Base-by-base conservation (phyloP, 495 filamentous ascomycete genomes). In the Aspergillus ostianus region DNA sequence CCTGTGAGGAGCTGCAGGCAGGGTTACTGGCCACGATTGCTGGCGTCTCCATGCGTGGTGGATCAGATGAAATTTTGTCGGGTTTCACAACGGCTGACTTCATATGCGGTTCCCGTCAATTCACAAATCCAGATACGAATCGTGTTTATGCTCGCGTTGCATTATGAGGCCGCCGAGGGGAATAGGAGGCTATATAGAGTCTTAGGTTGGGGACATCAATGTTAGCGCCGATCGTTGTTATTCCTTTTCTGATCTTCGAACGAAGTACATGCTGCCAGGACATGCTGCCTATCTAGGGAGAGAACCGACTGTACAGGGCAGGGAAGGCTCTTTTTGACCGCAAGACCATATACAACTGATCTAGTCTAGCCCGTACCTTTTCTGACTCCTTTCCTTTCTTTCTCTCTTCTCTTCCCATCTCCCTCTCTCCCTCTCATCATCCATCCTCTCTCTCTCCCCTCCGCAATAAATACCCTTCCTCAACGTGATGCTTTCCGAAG, bases 71-170 rank as follows among this genome's bases (percentile, higher is more conserved):
- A 68, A 70, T 67, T 41, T 41, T 57, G 59, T 66, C 58, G 67
- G 72, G 75, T 78, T 74, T 70, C 75, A 78, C 75, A 75, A 72
- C 72, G 73, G 75, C 75, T 78, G 75, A 76, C 72, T 69, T 69
- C 64, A 70, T 67, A 69, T 70, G 67, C 70, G 70, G 67, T 71
- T 73, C 59, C 67, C 72, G 65, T 69, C 68, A 68, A 67, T 67
- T 71, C 67, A 64, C 56, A 59, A 62, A 67, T 72, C 67, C 60
- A 53, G 68, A 72, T 74, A 73, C 66, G 68, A 75, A 71, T 67
- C 59, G 65, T 64, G 66, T 63, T 61, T 62, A 51, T 59, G 41
- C 44, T 58, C 15, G n/a, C n/a, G 10, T 19, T 29, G 47, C 26
- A 51, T 53, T 49, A 51, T 54, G 54, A 55, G 41, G 29, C 41